Evolutionary conservation across 371 early-diverging fungal genomes (phyloP), one percentile per base, ranked within the genome.

Genomic region (Umbelopsis sp.): DNA sequence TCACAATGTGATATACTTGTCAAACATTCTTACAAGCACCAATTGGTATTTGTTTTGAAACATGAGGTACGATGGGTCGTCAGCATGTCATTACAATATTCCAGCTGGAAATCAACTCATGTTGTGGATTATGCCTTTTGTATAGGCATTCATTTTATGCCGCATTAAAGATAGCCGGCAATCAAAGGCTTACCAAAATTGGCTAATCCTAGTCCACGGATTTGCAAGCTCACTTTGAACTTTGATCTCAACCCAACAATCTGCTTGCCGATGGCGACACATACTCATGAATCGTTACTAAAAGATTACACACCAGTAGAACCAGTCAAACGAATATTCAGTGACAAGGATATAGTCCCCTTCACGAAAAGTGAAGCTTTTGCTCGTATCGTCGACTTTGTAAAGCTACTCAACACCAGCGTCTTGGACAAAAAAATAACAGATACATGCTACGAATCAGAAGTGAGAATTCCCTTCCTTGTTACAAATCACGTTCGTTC

Each of bases 331-430:
- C 67, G 80, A 63, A 92, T 93, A 50, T 74, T 72, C 46, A 84
- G 80, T 35, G 85, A 87, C 51, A 45, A 69, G 51, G 85, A 88
- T 64, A 83, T 93, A 70, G 70, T 72, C 1, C 50, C 37, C 1
- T 94, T 92, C 87, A 69, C 77, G 11, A 50, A 76, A 5, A 88
- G 90, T 20, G 83, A 87, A 65, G 94, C 91, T 0, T 93, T 87
- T 75, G 78, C 77, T 11, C 86, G 92, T 38, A 76, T 93, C 64
- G 73, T 93, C 76, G 85, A 87, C 38, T 96, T 94, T 80, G 77
- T 93, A 29, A 82, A 83, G 51, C 75, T 86, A 32, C 80, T 94
- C 35, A 95, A 95, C 79, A 71, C 76, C 12, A 86, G 90, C 51
- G 92, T 91, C 12, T 65, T 80, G 29, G 80, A 88, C 57, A 84